Base-by-base conservation (phyloP, 108 stramenopile genomes). In the Cyclotella sp. region DNA sequence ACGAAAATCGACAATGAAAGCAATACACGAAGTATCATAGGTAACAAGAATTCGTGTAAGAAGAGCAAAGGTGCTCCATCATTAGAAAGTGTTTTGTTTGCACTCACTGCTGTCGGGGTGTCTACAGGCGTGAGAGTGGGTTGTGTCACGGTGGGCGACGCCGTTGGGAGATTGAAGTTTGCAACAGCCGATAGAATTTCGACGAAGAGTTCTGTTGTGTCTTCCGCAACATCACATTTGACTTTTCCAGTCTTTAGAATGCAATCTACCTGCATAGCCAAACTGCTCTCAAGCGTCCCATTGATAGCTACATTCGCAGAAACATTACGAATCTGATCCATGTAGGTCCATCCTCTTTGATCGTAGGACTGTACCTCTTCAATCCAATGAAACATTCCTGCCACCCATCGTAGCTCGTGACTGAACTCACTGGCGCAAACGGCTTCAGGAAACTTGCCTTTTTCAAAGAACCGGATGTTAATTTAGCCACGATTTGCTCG, bases 311-410 rank as follows among this genome's bases (percentile, higher is more conserved):
- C 52, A 22, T 53, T 49, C 21, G 27, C 18, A 1, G 73, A 53
- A 34, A 74, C 30, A 19, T 43, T 28, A 16, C 41, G 39, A 59
- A 70, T 57, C 43, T 70, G 11, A 21, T 70, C 70, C 43, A 70
- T 70, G 28, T 76, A 76, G 28, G 28, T 46, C 75, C 75, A 76
- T 5, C 58, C 66, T 11, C 57, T 55, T 5, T 29, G 47, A 27
- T 66, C 27, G 24, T 52, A 76, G 16, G 72, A 39, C 40, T 78
- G 77, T n/a, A 78, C 72, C 39, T 43, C 44, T n/a, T 78, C 42
- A 6, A 63, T 24, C 77, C 77, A 78, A 40, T 78, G 42, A 74
- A 78, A 78, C 77, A 78, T 78, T 11, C 72, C 77, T 16, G 72
- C 39, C 8, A 72, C 52, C 77, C 77, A 78, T 24, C 64, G n/a